Evolutionary conservation across 768 basidiomycete genomes (phyloP).

Genomic region (Bullera alba): DNA sequence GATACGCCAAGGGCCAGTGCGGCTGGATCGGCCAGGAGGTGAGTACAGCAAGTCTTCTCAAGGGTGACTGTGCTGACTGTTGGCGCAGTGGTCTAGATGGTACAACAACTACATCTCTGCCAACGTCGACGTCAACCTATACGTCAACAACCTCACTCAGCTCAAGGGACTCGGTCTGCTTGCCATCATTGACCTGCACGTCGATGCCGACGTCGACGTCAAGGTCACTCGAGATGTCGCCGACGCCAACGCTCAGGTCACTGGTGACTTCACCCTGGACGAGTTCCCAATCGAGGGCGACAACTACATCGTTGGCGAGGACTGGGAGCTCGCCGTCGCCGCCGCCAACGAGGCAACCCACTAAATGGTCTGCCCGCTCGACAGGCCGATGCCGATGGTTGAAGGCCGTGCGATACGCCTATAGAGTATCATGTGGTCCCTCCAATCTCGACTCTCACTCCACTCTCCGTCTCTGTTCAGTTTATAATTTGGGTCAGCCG

Average conservation of each 20-base stretch:
- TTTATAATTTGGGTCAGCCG: too few relatives aligned
- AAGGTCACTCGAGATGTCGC: neutral
- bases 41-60: neutral
- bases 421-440: too few relatives aligned
- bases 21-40: neutral
- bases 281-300: too few relatives aligned
- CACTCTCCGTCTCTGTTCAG: too few relatives aligned
- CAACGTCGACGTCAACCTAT: conserved; percentile 1
- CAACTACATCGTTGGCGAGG: too few relatives aligned
- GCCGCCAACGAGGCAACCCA: too few relatives aligned
- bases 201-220: neutral
- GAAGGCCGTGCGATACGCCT: too few relatives aligned
- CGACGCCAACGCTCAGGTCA: neutral
- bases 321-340: too few relatives aligned
- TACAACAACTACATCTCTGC: conserved; percentile 8
- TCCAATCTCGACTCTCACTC: too few relatives aligned
- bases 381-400: too few relatives aligned
- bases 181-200: conserved; percentile 3
- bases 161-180: conserved; percentile 11
- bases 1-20: neutral
- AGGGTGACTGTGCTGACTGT: neutral
- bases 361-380: too few relatives aligned
- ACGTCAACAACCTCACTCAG: neutral
- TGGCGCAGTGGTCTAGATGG: neutral
- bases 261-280: too few relatives aligned